Percentiles rank a stretch among this genome's conserved stretches.
phyloP scores from a whole-genome alignment of 1,284 basidiomycete species.

The Tilletia caries region DNA sequence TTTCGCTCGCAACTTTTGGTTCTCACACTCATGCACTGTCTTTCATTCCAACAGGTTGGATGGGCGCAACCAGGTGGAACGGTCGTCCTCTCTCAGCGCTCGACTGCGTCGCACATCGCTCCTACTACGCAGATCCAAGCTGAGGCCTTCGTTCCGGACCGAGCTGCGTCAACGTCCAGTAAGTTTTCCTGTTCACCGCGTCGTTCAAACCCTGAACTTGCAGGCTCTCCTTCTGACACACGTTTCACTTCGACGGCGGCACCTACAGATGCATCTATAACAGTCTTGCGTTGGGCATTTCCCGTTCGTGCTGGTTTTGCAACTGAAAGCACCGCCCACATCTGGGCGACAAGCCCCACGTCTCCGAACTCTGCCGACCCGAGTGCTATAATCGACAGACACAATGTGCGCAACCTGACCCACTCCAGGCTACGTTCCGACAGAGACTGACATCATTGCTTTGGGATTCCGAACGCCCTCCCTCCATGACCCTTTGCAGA shows the following conservation, averaged over 20 bases:
- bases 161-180: neutral
- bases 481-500: neutral
- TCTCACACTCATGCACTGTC: neutral
- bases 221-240: neutral
- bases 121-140: neutral
- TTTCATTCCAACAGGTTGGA: neutral
- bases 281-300: conserved; percentile 33
- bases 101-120: neutral
- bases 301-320: conserved; percentile 17
- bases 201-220: neutral
- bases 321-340: conserved; percentile 25
- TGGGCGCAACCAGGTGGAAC: neutral
- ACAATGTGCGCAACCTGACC: conserved; percentile 13
- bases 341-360: conserved; percentile 34
- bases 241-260: neutral
- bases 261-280: conserved; percentile 26
- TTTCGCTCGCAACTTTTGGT: neutral
- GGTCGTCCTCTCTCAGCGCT: conserved; percentile 5
- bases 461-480: too few relatives aligned
- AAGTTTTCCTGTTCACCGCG: neutral
- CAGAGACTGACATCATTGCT: too few relatives aligned
- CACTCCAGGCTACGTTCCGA: neutral
- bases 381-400: conserved; percentile 24
- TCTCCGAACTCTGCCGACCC: conserved; percentile 23
- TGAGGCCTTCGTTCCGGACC: neutral